Evolutionary conservation across 768 basidiomycete genomes (phyloP).

Genomic region (Boletus huronensis): DNA sequence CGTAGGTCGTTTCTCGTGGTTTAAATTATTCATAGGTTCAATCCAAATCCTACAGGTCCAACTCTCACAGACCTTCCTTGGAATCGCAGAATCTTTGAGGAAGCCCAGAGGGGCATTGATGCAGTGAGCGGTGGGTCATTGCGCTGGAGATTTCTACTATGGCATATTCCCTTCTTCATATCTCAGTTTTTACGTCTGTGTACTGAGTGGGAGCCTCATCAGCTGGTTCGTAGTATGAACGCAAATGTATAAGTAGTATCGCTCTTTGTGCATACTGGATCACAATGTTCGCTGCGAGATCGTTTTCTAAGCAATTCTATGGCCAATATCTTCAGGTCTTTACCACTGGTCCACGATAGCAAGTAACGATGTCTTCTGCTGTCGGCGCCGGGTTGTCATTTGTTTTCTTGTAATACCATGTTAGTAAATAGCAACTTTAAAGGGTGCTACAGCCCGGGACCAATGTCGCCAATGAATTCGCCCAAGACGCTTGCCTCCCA

Average conservation of each 20-base stretch:
- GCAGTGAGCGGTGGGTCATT: slow-evolving; percentile 11
- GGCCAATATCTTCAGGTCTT: no score
- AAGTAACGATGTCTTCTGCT: no score
- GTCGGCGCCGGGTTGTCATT: no score
- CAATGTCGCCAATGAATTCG: no score
- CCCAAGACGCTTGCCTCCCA: no score
- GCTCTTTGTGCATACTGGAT: background rate
- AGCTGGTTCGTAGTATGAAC: background rate
- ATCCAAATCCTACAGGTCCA: slow-evolving; percentile 36
- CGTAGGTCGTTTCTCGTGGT: slow-evolving; percentile 27
- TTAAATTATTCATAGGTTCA: background rate
- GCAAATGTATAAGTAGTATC: background rate
- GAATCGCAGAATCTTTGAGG: slow-evolving; percentile 53
- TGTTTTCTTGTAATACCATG: no score
- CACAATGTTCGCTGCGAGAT: background rate
- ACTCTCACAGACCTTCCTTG: slow-evolving; percentile 52
- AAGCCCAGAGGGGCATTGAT: slow-evolving; percentile 50
- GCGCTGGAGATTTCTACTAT: background rate
- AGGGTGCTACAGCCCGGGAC: no score
- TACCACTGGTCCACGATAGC: no score
- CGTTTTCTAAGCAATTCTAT: background rate
- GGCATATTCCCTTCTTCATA: background rate
- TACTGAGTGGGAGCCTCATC: background rate
- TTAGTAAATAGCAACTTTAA: no score
- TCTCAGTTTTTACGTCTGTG: background rate